Percentiles rank a stretch among this genome's conserved stretches.
phyloP scores from a whole-genome alignment of 805 yeast genomes.

The Kurtzmaniella cleridarum region DNA sequence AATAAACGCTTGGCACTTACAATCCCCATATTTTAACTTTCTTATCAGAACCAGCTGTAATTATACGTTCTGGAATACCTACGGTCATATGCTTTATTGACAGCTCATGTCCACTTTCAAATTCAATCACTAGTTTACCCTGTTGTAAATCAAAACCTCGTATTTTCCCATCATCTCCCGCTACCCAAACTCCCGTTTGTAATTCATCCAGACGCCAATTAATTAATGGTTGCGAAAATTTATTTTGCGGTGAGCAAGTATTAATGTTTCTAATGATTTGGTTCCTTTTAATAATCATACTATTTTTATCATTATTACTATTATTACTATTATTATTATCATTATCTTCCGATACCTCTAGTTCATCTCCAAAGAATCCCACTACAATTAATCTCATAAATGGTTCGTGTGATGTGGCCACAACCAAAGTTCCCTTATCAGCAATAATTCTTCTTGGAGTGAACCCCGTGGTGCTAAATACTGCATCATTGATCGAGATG shows the following conservation, averaged over 20 bases:
- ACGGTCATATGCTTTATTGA: slow-evolving; percentile 41
- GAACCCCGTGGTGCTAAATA: slow-evolving; percentile 60
- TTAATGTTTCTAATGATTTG: slow-evolving; percentile 27
- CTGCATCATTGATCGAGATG: slow-evolving; percentile 67
- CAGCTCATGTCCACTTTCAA: slow-evolving; percentile 35
- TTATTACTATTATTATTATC: too few species aligned
- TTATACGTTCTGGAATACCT: slow-evolving; percentile 28
- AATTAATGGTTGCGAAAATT: slow-evolving; percentile 49
- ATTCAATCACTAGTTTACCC: slow-evolving; percentile 25
- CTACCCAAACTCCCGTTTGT: slow-evolving; percentile 55
- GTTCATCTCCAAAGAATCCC: slow-evolving; percentile 24
- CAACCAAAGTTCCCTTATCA: slow-evolving; percentile 37
- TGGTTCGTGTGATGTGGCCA: slow-evolving; percentile 77
- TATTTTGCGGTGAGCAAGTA: slow-evolving; percentile 63
- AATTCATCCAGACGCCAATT: slow-evolving; percentile 31
- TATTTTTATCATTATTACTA: too few species aligned
- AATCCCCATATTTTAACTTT: slow-evolving; percentile 12
- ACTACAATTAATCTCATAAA: slow-evolving; percentile 63
- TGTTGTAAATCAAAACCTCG: slow-evolving; percentile 53
- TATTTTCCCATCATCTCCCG: slow-evolving; percentile 63
- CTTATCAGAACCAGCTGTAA: slow-evolving; percentile 46
- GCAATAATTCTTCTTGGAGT: slow-evolving; percentile 43
- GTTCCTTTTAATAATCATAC: slow-evolving; percentile 17
- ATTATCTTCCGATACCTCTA: slow-evolving; percentile 1
- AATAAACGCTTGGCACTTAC: too few species aligned